Percentiles rank a stretch among this genome's conserved stretches.
These are phyloP conservation scores for Aspergillus taichungensis DNA, from an alignment of 495 filamentous ascomycete genomes.

Conservation along the genomic window DNA sequence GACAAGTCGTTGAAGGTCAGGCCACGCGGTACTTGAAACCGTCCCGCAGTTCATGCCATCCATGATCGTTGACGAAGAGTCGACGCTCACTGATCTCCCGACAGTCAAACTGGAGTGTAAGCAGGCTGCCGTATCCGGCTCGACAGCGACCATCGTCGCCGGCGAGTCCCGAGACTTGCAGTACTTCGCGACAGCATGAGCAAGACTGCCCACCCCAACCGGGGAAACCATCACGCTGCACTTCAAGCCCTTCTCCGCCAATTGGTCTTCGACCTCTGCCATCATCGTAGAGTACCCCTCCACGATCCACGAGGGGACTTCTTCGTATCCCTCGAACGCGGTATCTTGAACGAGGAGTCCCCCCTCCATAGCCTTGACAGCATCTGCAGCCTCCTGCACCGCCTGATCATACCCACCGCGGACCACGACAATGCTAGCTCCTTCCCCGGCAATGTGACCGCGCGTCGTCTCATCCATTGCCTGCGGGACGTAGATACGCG, in stretches of 20 bases:
- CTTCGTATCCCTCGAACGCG: conserved; percentile 51
- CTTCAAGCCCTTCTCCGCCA: conserved; percentile 21
- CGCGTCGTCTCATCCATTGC: conserved; percentile 43
- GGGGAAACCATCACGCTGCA: conserved; percentile 43
- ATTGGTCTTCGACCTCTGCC: conserved; percentile 49
- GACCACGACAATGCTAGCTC: conserved; percentile 42
- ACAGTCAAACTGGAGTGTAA: conserved; percentile 41
- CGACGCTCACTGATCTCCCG: conserved; percentile 33
- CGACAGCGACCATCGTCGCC: conserved; percentile 46
- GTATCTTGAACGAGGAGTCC: conserved; percentile 58
- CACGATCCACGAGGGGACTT: conserved; percentile 61
- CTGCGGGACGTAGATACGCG: conserved; percentile 47
- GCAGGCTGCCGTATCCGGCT: conserved; percentile 56
- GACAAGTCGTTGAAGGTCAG: conserved; percentile 41
- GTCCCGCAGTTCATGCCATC: conserved; percentile 61
- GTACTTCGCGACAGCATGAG: conserved; percentile 49
- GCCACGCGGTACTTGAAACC: conserved; percentile 54
- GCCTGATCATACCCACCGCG: conserved; percentile 53
- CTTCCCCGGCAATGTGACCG: conserved; percentile 48
- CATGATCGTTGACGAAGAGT: conserved; percentile 54
- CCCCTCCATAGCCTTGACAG: conserved; percentile 16
- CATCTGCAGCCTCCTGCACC: conserved; percentile 35
- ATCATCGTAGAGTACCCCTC: conserved; percentile 67
- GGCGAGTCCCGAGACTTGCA: conserved; percentile 38
- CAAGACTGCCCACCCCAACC: conserved; percentile 58